These are phyloP conservation scores for Telfairia occidentalis DNA, from an alignment of 331 rosid species.

Conservation along the genomic window DNA sequence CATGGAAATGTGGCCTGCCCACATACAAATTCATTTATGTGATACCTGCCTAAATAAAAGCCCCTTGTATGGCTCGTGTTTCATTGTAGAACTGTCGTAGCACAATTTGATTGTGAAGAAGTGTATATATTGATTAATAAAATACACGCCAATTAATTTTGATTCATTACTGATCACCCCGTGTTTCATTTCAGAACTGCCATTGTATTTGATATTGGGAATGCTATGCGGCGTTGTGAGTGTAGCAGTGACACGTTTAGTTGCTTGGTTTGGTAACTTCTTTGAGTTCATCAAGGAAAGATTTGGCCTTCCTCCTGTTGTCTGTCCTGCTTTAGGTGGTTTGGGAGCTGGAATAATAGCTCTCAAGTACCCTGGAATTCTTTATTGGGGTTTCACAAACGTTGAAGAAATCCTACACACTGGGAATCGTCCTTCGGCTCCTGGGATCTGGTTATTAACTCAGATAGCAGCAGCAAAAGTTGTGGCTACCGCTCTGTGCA, in stretches of 20 bases:
- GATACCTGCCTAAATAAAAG: no score
- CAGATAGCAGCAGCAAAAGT: slow-evolving; percentile 83
- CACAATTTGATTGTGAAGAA: not conserved
- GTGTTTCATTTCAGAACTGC: slow-evolving; percentile 65
- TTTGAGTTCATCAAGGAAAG: slow-evolving; percentile 72
- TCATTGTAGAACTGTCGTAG: not conserved
- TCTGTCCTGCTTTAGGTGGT: slow-evolving; percentile 96
- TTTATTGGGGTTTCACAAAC: slow-evolving; percentile 98
- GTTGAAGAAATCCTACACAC: slow-evolving; percentile 97
- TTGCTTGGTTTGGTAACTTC: slow-evolving; percentile 63
- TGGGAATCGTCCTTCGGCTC: slow-evolving; percentile 90
- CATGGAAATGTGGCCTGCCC: not conserved
- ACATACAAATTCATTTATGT: not conserved
- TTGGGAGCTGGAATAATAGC: slow-evolving; percentile 95
- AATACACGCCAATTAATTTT: not conserved
- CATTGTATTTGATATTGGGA: slow-evolving; percentile 91
- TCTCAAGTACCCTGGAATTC: slow-evolving; percentile 94
- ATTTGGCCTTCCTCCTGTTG: slow-evolving; percentile 72
- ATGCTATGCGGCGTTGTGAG: slow-evolving; percentile 97
- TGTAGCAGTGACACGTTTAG: slow-evolving; percentile 76
- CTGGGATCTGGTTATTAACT: slow-evolving; percentile 92
- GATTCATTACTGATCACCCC: not conserved
- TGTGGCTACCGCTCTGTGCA: slow-evolving; percentile 90
- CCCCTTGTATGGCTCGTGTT: not conserved
- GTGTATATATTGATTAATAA: not conserved